phyloP scores from a whole-genome alignment of 2,329 filamentous ascomycete species.

The Colletotrichum chrysophilum region DNA sequence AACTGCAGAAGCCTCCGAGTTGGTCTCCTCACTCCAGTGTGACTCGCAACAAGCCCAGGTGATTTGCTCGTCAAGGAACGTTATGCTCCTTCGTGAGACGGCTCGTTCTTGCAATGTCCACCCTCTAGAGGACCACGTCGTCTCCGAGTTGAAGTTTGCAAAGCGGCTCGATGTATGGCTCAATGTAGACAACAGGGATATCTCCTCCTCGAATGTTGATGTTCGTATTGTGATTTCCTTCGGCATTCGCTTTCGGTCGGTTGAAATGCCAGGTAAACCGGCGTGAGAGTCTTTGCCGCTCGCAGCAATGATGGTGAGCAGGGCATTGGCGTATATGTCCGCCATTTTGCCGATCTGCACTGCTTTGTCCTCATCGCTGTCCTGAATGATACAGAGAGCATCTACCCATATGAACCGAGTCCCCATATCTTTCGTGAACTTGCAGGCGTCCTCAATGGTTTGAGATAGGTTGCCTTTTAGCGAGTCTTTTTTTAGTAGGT shows the following conservation, averaged over 20 bases:
- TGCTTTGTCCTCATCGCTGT: not conserved
- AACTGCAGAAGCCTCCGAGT: not conserved
- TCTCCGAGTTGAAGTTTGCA: not conserved
- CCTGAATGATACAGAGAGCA: not conserved
- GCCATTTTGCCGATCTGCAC: not conserved
- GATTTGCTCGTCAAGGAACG: not conserved
- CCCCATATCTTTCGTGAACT: not conserved
- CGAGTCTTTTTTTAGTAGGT: accelerated
- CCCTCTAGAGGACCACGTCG: not conserved
- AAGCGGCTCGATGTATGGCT: not conserved
- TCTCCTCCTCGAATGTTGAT: not conserved
- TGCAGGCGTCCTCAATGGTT: not conserved
- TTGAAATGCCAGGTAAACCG: not conserved
- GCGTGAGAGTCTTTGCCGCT: not conserved
- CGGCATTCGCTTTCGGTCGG: not conserved
- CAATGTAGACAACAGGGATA: not conserved
- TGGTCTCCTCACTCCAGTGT: not conserved
- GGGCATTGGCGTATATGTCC: not conserved
- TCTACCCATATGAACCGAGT: not conserved
- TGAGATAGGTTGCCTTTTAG: not conserved
- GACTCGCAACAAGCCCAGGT: not conserved
- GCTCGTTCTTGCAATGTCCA: not conserved
- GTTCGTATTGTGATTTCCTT: not conserved
- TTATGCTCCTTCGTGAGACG: not conserved
- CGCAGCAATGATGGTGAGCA: not conserved